These are phyloP conservation scores for Fraxinus anomala DNA, from an alignment of 257 asterid genomes.

Conservation along the genomic window DNA sequence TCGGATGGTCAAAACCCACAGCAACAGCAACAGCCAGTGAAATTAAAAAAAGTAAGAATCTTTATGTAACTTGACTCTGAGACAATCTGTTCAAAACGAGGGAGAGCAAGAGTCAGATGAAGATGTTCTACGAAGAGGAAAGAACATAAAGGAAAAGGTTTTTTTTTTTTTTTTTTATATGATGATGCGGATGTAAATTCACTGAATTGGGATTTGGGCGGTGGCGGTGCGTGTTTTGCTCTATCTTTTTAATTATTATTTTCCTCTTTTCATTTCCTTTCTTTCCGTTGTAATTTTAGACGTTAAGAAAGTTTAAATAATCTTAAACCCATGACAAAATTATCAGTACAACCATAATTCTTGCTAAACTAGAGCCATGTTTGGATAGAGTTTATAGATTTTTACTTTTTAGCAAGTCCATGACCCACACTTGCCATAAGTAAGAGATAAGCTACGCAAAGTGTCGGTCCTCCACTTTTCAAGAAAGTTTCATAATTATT, in stretches of 20 bases:
- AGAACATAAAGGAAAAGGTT: not conserved
- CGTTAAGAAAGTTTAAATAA: not conserved
- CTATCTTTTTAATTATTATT: not conserved
- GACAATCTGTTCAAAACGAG: not conserved
- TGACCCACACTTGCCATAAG: no score
- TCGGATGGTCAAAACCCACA: not conserved
- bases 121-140: not conserved
- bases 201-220: not conserved
- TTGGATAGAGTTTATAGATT: no score
- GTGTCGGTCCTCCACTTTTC: no score
- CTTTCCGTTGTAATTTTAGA: not conserved
- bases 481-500: no score
- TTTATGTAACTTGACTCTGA: not conserved
- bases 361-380: no score
- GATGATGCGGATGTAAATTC: constrained; percentile 26
- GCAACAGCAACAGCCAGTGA: not conserved
- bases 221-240: constrained; percentile 14
- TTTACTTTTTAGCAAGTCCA: no score
- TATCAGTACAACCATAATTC: no score
- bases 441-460: no score
- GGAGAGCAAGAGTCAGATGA: not conserved
- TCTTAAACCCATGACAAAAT: not conserved
- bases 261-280: not conserved
- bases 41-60: constrained; percentile 16
- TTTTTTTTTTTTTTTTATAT: no score